A percentile compares a stretch with the other conserved stretches of the same genome.
Conservation (phyloP, 2,329 filamentous ascomycete genomes). For the Colletotrichum sp. region DNA sequence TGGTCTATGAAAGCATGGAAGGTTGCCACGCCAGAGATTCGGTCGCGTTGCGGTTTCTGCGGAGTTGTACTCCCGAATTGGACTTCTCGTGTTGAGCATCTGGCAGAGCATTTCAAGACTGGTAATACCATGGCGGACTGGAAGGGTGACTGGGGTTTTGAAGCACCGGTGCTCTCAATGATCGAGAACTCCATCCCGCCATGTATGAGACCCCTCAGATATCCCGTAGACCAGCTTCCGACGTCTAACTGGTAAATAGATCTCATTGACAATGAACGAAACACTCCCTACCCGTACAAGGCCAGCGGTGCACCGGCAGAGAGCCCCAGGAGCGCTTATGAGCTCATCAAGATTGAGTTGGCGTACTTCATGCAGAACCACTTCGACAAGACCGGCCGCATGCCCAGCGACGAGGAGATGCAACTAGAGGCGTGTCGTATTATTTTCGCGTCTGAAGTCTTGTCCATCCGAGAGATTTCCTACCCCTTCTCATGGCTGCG, state of each 20-base stretch:
- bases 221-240: conserved; percentile 40
- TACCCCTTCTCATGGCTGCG: conserved; percentile 59
- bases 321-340: conserved; percentile 63
- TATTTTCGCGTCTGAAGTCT: conserved; percentile 58
- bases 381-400: conserved; percentile 42
- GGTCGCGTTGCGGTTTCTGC: conserved; percentile 71
- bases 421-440: conserved; percentile 65
- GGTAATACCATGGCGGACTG: conserved; percentile 70
- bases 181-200: conserved; percentile 72
- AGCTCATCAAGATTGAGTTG: conserved; percentile 64
- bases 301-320: conserved; percentile 49
- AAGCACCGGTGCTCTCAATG: conserved; percentile 63
- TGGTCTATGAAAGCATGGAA: conserved; percentile 73
- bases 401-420: conserved; percentile 57
- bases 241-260: conserved; percentile 53
- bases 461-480: conserved; percentile 43
- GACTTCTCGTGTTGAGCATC: conserved; percentile 64
- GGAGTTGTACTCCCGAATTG: conserved; percentile 66
- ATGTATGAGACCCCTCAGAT: conserved; percentile 53
- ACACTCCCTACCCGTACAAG: conserved; percentile 58
- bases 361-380: conserved; percentile 55
- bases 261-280: conserved; percentile 68
- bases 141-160: conserved; percentile 75
- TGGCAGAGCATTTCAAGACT: conserved; percentile 72
- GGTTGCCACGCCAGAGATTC: conserved; percentile 63